These are phyloP conservation scores for Aspergillus sp. DNA, from an alignment of 2,329 filamentous ascomycete species.

Conservation along the genomic window DNA sequence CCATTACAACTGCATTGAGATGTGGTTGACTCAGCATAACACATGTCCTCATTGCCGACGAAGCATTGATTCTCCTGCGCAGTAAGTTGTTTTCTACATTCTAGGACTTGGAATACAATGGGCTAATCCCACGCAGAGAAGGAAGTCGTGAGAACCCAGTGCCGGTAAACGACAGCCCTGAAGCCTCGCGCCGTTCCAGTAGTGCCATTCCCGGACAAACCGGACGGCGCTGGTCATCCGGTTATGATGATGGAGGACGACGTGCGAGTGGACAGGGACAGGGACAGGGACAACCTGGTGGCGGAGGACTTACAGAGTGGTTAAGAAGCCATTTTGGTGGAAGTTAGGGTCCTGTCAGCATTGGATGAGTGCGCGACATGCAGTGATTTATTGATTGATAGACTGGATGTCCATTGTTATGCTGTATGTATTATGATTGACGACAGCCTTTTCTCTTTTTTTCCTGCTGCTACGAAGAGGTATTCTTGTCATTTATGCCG, in stretches of 20 bases:
- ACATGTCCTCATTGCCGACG: slow-evolving; percentile 64
- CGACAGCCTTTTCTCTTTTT: background rate
- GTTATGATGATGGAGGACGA: slow-evolving; percentile 1
- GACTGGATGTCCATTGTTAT: background rate
- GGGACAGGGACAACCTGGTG: slow-evolving; percentile 6
- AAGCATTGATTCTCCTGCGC: slow-evolving; percentile 24
- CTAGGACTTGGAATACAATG: background rate
- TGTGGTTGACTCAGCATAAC: slow-evolving; percentile 85
- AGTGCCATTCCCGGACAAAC: slow-evolving; percentile 2
- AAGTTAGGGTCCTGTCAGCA: slow-evolving; percentile 2
- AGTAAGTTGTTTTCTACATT: slow-evolving; percentile 13
- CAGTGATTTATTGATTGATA: background rate
- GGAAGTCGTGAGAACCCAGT: slow-evolving; percentile 13
- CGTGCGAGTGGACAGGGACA: slow-evolving; percentile 5
- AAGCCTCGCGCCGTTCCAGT: slow-evolving; percentile 5
- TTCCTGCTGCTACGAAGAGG: background rate
- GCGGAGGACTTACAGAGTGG: slow-evolving; percentile 16
- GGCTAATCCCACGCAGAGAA: slow-evolving; percentile 3
- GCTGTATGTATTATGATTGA: background rate
- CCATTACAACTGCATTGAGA: slow-evolving; percentile 70
- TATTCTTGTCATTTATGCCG: background rate
- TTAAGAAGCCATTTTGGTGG: slow-evolving; percentile 21
- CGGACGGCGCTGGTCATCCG: background rate
- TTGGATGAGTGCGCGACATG: background rate
- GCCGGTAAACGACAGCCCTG: slow-evolving; percentile 12